Evolutionary conservation across 2,329 filamentous ascomycete genomes (phyloP).

Genomic region (Arthrobotrys megalospora): DNA sequence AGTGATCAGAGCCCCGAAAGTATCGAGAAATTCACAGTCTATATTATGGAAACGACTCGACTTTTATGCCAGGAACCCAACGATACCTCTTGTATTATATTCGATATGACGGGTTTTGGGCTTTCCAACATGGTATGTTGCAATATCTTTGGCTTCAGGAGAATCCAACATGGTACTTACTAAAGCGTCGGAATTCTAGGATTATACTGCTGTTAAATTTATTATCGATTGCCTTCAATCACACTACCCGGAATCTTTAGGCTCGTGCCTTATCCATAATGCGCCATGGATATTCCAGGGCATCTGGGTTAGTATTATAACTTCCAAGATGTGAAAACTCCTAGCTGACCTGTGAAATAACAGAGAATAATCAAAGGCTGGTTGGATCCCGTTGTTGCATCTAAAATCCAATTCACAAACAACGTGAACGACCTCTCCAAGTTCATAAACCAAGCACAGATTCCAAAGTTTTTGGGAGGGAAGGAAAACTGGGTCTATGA

Average conservation of each 20-base stretch:
- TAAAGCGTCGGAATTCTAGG: conserved; percentile 70
- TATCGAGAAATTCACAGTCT: conserved; percentile 91
- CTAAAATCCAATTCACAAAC: conserved; percentile 95
- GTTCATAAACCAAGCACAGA: conserved; percentile 79
- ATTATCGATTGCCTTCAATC: conserved; percentile 99
- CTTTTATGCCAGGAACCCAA: conserved; percentile 83
- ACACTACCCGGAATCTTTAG: conserved; percentile 95
- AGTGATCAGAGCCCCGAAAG: conserved; percentile 86
- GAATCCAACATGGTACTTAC: background rate
- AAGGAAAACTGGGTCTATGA: conserved; percentile 87
- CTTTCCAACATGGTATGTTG: conserved; percentile 88
- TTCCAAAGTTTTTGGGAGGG: conserved; percentile 82
- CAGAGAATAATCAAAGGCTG: conserved; percentile 90
- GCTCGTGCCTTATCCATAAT: conserved; percentile 91
- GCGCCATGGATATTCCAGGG: conserved; percentile 96
- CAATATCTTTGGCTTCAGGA: background rate
- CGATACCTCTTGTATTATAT: conserved; percentile 93
- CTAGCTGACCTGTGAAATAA: background rate
- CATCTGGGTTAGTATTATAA: conserved; percentile 67
- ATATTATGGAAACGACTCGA: conserved; percentile 90
- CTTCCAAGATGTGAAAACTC: conserved; percentile 26
- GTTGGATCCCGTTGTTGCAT: conserved; percentile 95
- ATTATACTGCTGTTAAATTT: conserved; percentile 96
- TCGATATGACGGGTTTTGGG: conserved; percentile 94
- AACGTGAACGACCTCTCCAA: conserved; percentile 81